A percentile compares a stretch with the other conserved stretches of the same genome.
Evolutionary conservation across 2,329 filamentous ascomycete species (phyloP).

Genomic region (Fusarium chuoi): DNA sequence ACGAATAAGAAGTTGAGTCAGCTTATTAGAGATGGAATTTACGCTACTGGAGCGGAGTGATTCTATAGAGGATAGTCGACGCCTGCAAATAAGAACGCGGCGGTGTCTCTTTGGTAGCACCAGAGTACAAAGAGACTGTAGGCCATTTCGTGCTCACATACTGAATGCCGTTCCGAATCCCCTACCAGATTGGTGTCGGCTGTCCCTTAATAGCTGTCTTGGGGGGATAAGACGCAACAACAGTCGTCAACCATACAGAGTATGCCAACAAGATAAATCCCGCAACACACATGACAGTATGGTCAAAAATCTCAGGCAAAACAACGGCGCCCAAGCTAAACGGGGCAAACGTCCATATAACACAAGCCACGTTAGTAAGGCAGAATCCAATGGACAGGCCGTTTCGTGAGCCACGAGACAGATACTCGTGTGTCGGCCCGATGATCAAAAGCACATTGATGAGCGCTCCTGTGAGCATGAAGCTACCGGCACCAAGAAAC

Average conservation of each 20-base stretch:
- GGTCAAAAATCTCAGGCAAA: slow-evolving; percentile 9
- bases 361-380: slow-evolving; percentile 3
- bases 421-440: background rate
- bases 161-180: background rate
- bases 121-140: background rate
- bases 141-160: background rate
- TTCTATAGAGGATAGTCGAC: background rate
- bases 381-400: slow-evolving; percentile 5
- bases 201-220: background rate
- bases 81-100: background rate
- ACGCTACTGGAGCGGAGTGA: background rate
- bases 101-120: fast-evolving
- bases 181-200: background rate
- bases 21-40: slow-evolving; percentile 5
- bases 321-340: background rate
- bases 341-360: slow-evolving; percentile 8
- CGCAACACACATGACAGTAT: background rate
- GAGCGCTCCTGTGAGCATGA: background rate
- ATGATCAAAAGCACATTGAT: slow-evolving; percentile 13
- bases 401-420: background rate
- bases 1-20: background rate
- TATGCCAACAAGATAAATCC: background rate
- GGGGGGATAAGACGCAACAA: background rate
- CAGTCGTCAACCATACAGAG: background rate
- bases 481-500: fast-evolving